Conservation (phyloP, 345 rosid genomes). For the Eucalyptus globulus region DNA sequence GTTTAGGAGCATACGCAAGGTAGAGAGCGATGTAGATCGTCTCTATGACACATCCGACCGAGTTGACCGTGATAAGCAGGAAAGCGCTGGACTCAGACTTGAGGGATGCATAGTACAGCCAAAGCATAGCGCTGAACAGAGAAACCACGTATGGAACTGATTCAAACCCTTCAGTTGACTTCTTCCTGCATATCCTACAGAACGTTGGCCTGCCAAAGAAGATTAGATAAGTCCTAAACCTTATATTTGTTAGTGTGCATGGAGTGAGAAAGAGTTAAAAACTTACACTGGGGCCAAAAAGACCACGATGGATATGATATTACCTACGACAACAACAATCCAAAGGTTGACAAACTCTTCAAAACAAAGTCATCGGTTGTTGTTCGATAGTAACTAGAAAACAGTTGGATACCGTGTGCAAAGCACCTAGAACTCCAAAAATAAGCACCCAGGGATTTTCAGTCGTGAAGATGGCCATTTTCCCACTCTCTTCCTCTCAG, state of each 20-base stretch:
- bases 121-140: slow-evolving; percentile 36
- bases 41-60: slow-evolving; percentile 66
- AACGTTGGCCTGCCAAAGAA: slow-evolving; percentile 37
- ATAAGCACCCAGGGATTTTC: slow-evolving; percentile 3
- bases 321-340: slow-evolving; percentile 14
- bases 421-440: slow-evolving; percentile 19
- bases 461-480: not conserved
- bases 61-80: slow-evolving; percentile 75
- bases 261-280: not conserved
- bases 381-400: not conserved
- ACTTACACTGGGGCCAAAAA: slow-evolving; percentile 72
- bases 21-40: slow-evolving; percentile 46
- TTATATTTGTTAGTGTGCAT: not conserved
- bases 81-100: slow-evolving; percentile 29
- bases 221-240: not conserved
- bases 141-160: slow-evolving; percentile 53
- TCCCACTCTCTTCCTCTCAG: not conserved
- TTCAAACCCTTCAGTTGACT: slow-evolving; percentile 56
- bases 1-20: slow-evolving; percentile 49
- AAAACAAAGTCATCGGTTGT: not conserved
- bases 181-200: slow-evolving; percentile 34
- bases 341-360: not conserved
- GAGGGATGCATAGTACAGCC: slow-evolving; percentile 49
- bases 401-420: not conserved
- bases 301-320: slow-evolving; percentile 39